Evolutionary conservation across 306 rosid genomes (phyloP).

Genomic region (Fagus crenata): DNA sequence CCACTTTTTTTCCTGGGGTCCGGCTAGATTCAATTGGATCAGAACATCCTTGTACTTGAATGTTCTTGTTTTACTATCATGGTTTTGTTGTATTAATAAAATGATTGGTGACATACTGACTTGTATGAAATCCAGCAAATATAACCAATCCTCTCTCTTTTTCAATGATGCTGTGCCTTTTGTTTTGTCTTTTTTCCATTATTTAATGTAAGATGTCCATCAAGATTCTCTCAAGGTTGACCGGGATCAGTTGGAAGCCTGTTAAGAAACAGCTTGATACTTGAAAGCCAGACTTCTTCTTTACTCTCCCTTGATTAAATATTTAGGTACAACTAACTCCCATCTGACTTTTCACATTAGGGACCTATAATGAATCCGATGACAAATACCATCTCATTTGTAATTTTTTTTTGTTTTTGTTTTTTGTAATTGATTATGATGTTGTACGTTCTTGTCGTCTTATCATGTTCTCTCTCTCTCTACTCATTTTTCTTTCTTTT

Average conservation of each 20-base stretch:
- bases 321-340: constrained; percentile 30
- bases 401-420: not conserved
- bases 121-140: constrained; percentile 9
- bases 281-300: not conserved
- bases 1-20: constrained; percentile 7
- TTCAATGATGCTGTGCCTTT: not conserved
- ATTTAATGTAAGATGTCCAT: constrained; percentile 5
- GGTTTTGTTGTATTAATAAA: not conserved
- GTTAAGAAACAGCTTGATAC: not conserved
- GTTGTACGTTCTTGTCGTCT: not conserved
- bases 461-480: too few relatives aligned
- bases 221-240: not conserved
- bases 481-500: too few relatives aligned
- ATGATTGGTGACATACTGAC: not conserved
- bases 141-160: not conserved
- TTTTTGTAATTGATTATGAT: not conserved
- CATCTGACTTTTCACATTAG: constrained; percentile 1
- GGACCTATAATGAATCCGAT: not conserved
- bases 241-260: not conserved
- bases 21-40: constrained; percentile 16
- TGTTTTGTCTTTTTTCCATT: not conserved
- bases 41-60: constrained; percentile 9
- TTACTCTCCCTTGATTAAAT: not conserved
- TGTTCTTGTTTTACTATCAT: not conserved
- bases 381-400: not conserved